A percentile compares a stretch with the other conserved stretches of the same genome.
phyloP scores from a whole-genome alignment of 495 filamentous ascomycete genomes.

The Stereocaulon alpinum region DNA sequence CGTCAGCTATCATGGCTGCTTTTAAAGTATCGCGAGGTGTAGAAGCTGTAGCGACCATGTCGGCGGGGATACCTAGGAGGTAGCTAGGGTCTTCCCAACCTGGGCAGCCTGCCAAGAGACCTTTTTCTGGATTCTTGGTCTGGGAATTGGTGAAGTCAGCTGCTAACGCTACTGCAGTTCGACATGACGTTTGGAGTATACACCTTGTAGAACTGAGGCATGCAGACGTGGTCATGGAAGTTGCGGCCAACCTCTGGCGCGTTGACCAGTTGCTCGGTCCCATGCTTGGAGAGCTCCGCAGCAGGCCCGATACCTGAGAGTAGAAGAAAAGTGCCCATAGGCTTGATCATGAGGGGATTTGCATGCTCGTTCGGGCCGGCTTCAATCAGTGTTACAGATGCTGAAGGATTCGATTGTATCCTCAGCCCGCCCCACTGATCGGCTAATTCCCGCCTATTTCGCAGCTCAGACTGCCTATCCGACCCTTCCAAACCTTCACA shows the following conservation, averaged over 20 bases:
- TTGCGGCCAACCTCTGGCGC: slow-evolving; percentile 37
- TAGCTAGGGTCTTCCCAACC: slow-evolving; percentile 14
- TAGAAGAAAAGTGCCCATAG: slow-evolving; percentile 35
- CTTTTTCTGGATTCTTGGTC: slow-evolving; percentile 25
- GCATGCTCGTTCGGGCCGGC: slow-evolving; percentile 20
- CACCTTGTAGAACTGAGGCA: slow-evolving; percentile 29
- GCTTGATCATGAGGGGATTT: slow-evolving; percentile 18
- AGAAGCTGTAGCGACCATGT: not conserved
- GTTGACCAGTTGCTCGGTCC: slow-evolving; percentile 32
- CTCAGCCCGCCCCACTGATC: too few relatives aligned
- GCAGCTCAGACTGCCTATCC: not conserved
- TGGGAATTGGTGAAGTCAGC: too few relatives aligned
- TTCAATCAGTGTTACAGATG: too few relatives aligned
- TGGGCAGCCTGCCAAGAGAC: slow-evolving; percentile 26
- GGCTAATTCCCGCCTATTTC: too few relatives aligned
- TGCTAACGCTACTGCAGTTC: too few relatives aligned
- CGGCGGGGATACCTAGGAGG: not conserved
- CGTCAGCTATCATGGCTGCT: not conserved
- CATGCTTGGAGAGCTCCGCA: slow-evolving; percentile 25
- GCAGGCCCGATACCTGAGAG: slow-evolving; percentile 44
- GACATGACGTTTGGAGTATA: too few relatives aligned
- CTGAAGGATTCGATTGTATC: too few relatives aligned
- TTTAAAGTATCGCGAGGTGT: not conserved
- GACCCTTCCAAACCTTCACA: not conserved
- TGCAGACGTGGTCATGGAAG: slow-evolving; percentile 33